Conservation (phyloP, 441 rosid species). For the Brassica hybrid region DNA sequence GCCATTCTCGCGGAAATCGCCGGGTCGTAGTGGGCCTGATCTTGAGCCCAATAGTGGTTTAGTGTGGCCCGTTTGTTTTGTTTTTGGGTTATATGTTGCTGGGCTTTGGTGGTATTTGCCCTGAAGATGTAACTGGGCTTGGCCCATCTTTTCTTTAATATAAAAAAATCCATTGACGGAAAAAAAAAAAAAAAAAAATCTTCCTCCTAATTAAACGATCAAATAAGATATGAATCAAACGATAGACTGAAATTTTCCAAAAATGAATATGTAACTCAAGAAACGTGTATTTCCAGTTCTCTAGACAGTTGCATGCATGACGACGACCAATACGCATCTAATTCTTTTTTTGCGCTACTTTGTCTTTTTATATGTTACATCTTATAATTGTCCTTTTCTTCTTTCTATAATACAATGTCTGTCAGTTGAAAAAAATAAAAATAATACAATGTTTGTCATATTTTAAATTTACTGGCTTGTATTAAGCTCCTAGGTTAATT, state of each 20-base stretch:
- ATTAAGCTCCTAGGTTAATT: neutral
- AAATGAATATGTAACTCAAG: conserved; percentile 9
- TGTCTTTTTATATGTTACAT: conserved; percentile 19
- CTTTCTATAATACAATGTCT: neutral
- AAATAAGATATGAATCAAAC: neutral
- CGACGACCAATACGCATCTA: conserved; percentile 11
- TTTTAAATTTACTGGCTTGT: neutral
- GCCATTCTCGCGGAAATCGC: too few relatives aligned
- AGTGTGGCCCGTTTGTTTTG: too few relatives aligned
- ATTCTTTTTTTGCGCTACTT: neutral
- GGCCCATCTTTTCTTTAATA: too few relatives aligned
- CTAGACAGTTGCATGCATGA: conserved; percentile 19
- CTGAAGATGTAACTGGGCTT: too few relatives aligned
- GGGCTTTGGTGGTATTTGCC: too few relatives aligned
- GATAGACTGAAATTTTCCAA: neutral
- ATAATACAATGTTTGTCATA: neutral
- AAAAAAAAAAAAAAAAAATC: too few relatives aligned
- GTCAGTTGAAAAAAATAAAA: too few relatives aligned
- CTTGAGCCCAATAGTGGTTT: too few relatives aligned
- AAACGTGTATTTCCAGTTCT: conserved; percentile 20
- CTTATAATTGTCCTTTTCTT: conserved; percentile 15
- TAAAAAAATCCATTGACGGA: too few relatives aligned
- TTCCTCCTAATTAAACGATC: neutral
- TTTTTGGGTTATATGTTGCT: too few relatives aligned
- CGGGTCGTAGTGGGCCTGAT: too few relatives aligned